Percentiles rank a stretch among this genome's conserved stretches.
These are phyloP conservation scores for Pythium biforme DNA, from an alignment of 352 stramenopile species.

Conservation along the genomic window DNA sequence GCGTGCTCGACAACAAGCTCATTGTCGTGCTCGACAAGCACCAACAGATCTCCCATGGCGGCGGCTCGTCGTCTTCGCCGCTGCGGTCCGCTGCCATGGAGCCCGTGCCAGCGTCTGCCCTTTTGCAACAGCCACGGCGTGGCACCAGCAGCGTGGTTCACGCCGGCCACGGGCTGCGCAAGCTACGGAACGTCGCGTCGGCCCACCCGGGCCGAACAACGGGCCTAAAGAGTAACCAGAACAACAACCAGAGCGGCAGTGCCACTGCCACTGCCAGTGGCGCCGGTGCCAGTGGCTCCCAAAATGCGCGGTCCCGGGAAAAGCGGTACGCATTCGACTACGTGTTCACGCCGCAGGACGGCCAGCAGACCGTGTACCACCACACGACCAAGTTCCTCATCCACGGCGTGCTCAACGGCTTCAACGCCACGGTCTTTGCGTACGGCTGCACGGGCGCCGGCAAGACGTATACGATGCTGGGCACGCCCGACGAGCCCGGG, in stretches of 20 bases:
- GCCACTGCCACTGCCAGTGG: neutral
- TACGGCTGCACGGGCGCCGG: conserved; percentile 88
- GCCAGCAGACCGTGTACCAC: conserved; percentile 80
- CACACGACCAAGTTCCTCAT: conserved; percentile 89
- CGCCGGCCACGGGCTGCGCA: conserved; percentile 29
- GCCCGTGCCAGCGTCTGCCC: neutral
- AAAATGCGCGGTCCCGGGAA: conserved; percentile 42
- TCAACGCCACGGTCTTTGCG: conserved; percentile 92
- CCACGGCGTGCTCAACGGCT: conserved; percentile 84
- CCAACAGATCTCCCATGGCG: no score
- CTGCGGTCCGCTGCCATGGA: conserved; percentile 7
- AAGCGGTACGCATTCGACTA: conserved; percentile 91
- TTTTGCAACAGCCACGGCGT: conserved; percentile 12
- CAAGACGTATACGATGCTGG: conserved; percentile 93
- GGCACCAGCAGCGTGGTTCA: neutral
- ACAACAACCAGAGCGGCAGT: conserved; percentile 6
- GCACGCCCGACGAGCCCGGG: conserved; percentile 71
- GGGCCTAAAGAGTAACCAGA: neutral
- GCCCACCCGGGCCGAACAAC: conserved; percentile 12
- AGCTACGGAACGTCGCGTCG: conserved; percentile 37
- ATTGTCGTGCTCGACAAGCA: conserved; percentile 78
- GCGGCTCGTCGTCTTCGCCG: neutral
- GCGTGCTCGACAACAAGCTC: conserved; percentile 81
- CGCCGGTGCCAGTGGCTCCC: no score
- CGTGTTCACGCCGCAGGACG: conserved; percentile 69